Base-by-base conservation (phyloP, 164 flowering plant genomes). In the Berberis vulgaris region DNA sequence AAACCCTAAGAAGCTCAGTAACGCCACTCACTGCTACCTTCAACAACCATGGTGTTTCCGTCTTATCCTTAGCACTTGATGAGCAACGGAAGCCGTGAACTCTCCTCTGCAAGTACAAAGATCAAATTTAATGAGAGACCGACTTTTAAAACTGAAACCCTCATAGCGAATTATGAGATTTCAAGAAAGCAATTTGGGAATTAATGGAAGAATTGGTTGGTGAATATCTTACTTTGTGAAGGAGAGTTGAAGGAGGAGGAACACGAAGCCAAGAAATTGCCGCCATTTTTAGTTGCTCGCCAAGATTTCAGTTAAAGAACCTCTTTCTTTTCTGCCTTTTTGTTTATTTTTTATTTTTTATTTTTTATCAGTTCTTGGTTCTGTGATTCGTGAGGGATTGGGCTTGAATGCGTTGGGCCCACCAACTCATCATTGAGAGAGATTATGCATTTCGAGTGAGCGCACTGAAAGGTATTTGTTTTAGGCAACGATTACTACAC, bases 1-100 rank as follows among this genome's bases (percentile, higher is more conserved):
- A 63, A 42, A 84, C 61, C 66, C 97, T 77, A 10, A 91, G 80
- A 63, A 88, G 72, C 76, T 91, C 86, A 0, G 95, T 88, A 52
- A 81, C 82, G 52, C 86, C 88, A 45, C 73, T 80, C 2, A 90
- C 91, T 0, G 89, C 87, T 39, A 84, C 11, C 63, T 79, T 88
- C 71, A 90, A 41, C 45, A 84, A 12, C 64, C 59, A 62, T 2
- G 92, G 86, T 0, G 90, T 83, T 65, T 62, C 69, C 4, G 53
- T 70, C 26, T 60, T 57, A 3, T 70, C 42, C 13, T 66, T 57
- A 55, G 67, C 12, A 54, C 55, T 66, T 12, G 74, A 74, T 71
- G 69, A 82, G 71, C 91, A 80, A 52, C 74, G 73, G 41, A 70
- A 40, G 6, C 71, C 57, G 38, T 52, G 46, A 11, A 43, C 55